Percentiles rank a stretch among this genome's conserved stretches.
Evolutionary conservation across 257 asterid species (phyloP).

Genomic region (Solanum pennellii): DNA sequence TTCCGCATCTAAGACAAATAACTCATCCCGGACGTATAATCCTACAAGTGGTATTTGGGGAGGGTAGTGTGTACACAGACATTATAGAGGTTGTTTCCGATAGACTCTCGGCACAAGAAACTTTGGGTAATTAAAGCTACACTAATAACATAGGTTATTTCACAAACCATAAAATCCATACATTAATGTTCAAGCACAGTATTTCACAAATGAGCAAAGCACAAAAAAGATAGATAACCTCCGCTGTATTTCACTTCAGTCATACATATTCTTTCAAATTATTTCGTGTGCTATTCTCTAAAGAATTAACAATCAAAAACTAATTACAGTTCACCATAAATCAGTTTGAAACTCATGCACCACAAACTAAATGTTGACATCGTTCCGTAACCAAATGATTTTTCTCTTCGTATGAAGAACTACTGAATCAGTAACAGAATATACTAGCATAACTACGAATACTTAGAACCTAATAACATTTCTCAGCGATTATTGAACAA

Average conservation of each 20-base stretch:
- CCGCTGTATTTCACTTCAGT: not conserved
- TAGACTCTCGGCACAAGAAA: not conserved
- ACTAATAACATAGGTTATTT: not conserved
- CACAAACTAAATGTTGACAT: not conserved
- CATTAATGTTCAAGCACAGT: not conserved
- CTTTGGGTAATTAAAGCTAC: not conserved
- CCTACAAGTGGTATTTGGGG: not conserved
- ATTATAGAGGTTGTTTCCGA: not conserved
- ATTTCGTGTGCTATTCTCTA: not conserved
- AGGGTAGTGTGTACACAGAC: not conserved
- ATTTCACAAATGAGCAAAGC: not conserved
- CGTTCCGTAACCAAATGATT: not conserved
- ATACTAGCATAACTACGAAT: not conserved
- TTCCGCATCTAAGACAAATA: not conserved
- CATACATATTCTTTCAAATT: not conserved
- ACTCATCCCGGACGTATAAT: not conserved
- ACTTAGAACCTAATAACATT: not conserved
- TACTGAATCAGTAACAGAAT: not conserved
- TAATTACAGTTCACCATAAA: not conserved
- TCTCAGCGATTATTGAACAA: not conserved
- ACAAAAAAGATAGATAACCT: not conserved
- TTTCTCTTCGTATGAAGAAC: not conserved
- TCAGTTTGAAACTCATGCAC: not conserved
- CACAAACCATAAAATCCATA: not conserved
- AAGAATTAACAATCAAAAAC: not conserved